These are phyloP conservation scores for Komagataella pseudopastoris DNA, from an alignment of 805 yeast species.

Conservation along the genomic window DNA sequence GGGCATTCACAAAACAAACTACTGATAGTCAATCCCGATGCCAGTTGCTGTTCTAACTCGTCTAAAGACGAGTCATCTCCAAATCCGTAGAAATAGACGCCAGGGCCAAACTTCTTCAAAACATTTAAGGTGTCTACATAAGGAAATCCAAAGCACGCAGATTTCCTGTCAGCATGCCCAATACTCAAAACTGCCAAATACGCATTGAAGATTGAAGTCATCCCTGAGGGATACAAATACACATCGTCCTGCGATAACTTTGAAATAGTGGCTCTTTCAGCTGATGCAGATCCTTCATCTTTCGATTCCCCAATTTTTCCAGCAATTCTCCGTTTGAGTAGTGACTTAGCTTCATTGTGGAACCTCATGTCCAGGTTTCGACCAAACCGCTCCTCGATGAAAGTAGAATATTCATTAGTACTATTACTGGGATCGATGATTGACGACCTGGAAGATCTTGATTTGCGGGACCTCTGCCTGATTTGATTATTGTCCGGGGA, in stretches of 20 bases:
- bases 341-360: constrained; percentile 61
- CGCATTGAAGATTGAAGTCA: constrained; percentile 82
- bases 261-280: not conserved
- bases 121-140: constrained; percentile 87
- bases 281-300: not conserved
- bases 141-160: constrained; percentile 94
- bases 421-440: constrained; percentile 4
- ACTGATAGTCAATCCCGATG: constrained; percentile 51
- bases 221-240: constrained; percentile 78
- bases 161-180: constrained; percentile 27
- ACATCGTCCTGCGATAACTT: constrained; percentile 50
- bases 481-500: not conserved
- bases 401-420: constrained; percentile 41
- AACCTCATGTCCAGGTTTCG: constrained; percentile 71
- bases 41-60: constrained; percentile 49
- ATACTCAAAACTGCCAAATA: constrained; percentile 30
- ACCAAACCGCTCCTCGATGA: constrained; percentile 84
- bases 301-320: constrained; percentile 35
- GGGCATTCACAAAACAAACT: constrained; percentile 90
- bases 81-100: constrained; percentile 72
- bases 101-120: constrained; percentile 82
- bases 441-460: constrained; percentile 3
- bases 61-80: constrained; percentile 65
- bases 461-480: constrained; percentile 2
- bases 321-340: constrained; percentile 65